These are phyloP conservation scores for Eleusine coracana DNA, from an alignment of 176 grass and related monocot species.

Conservation along the genomic window DNA sequence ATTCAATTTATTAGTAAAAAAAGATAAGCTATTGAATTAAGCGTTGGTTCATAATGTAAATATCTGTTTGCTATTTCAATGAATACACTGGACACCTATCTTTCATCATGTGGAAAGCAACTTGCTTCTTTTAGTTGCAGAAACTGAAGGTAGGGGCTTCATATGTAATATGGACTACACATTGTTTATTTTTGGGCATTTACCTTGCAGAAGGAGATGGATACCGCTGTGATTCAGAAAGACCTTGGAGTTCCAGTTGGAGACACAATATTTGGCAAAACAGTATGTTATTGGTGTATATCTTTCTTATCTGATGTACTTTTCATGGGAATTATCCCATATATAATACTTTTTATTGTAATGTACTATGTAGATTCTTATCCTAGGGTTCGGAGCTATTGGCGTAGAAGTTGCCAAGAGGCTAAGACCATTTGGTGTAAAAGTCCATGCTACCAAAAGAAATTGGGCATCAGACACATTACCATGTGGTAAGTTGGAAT, in stretches of 20 bases:
- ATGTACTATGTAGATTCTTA: conserved; percentile 63
- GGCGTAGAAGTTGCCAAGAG: conserved; percentile 81
- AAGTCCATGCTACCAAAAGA: conserved; percentile 86
- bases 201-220: conserved; percentile 86
- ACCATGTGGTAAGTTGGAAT: conserved; percentile 50
- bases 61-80: not conserved
- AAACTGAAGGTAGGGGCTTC: not conserved
- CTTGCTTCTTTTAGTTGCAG: conserved; percentile 23
- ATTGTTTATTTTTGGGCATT: conserved; percentile 26
- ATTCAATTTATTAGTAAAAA: not conserved
- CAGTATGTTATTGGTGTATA: conserved; percentile 55
- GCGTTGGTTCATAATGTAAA: conserved; percentile 17
- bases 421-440: conserved; percentile 88
- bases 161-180: conserved; percentile 3
- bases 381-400: conserved; percentile 93
- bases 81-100: not conserved
- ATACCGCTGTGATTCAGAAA: conserved; percentile 60
- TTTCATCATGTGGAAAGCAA: conserved; percentile 23
- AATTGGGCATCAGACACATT: conserved; percentile 68
- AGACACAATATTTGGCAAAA: conserved; percentile 90
- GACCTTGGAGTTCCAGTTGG: conserved; percentile 72
- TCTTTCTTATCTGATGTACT: conserved; percentile 29
- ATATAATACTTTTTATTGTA: conserved; percentile 15
- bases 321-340: conserved; percentile 8
- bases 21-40: not conserved